Evolutionary conservation across 805 yeast species (phyloP), one percentile per base, ranked within the genome.

Genomic region (Spathaspora passalidarum): DNA sequence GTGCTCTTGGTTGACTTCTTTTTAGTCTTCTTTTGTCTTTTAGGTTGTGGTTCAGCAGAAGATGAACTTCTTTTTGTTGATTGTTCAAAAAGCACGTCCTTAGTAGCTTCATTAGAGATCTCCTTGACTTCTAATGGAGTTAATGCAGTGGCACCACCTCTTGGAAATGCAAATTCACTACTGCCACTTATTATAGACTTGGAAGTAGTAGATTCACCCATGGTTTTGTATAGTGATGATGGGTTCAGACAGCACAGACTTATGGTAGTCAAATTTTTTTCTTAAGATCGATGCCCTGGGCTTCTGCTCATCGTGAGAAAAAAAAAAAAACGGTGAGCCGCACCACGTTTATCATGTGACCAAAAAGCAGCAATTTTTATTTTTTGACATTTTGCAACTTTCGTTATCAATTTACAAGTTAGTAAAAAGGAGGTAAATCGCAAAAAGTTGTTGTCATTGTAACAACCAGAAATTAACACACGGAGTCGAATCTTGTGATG

Each of bases 121-220:
- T 89, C 94, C 63, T 89, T 90, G 54, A 89, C 82, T 67, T 94
- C 99, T 53, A 94, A 70, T 5, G 98, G 90, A 3, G 96, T 80
- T 59, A 94, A 76, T 20, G 82, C 88, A 21, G 92, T 79, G 10
- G 85, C 81, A 42, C 99, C 99, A 56, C 99, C 99, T 81, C 99
- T 86, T 42, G 99, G 99, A 62, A 94, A 94, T 10, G 86, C 74
- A 36, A 75, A 69, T 47, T 83, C 88, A 48, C 64, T 69, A 54
- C 68, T 69, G n/a, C n/a, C n/a, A 45, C 65, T 63, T 43, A 70
- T 57, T 37, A 61, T 59, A 35, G 70, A 61, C 32, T 60, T 61
- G 32, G 60, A 51, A 22, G 54, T 37, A 25, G 42, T 22, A 25
- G 42, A 25, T 38, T 45, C 52, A 44, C 49, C 40, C 54, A 50